These are phyloP conservation scores for Psophocarpus tetragonolobus DNA, from an alignment of 306 rosid species.

Conservation along the genomic window DNA sequence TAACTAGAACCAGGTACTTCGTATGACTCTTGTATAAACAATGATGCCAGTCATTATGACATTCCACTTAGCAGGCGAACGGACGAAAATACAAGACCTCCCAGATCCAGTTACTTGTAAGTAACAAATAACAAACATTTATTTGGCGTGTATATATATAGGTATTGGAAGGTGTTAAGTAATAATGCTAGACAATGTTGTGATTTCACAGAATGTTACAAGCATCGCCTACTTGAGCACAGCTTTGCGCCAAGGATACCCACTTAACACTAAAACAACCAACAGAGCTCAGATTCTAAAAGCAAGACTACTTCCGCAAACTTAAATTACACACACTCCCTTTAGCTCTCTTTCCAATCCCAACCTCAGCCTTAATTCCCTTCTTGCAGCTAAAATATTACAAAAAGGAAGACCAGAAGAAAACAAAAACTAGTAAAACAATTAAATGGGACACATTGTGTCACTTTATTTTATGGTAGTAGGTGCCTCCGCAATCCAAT, in stretches of 20 bases:
- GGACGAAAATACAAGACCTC: neutral
- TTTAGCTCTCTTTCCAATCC: neutral
- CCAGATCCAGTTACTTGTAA: neutral
- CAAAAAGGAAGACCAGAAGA: conserved; percentile 41
- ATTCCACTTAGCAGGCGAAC: neutral
- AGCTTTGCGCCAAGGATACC: conserved; percentile 25
- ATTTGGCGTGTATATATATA: conserved; percentile 29
- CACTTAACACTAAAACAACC: conserved; percentile 40
- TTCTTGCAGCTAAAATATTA: conserved; percentile 42
- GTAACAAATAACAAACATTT: conserved; percentile 26
- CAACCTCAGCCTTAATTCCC: conserved; percentile 28
- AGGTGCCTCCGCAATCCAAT: conserved; percentile 56
- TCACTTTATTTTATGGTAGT: conserved; percentile 38
- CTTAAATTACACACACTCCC: conserved; percentile 31
- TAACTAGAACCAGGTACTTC: neutral
- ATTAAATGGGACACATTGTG: neutral
- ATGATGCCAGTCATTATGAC: neutral
- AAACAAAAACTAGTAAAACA: conserved; percentile 13
- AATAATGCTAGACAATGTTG: conserved; percentile 19
- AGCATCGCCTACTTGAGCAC: conserved; percentile 21
- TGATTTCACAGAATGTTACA: conserved; percentile 24
- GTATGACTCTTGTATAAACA: neutral
- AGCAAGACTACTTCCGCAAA: conserved; percentile 37
- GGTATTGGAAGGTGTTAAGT: neutral
- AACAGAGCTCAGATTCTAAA: conserved; percentile 33